These are phyloP conservation scores for Cenococcum geophilum DNA, from an alignment of 495 filamentous ascomycete genomes.

Conservation along the genomic window DNA sequence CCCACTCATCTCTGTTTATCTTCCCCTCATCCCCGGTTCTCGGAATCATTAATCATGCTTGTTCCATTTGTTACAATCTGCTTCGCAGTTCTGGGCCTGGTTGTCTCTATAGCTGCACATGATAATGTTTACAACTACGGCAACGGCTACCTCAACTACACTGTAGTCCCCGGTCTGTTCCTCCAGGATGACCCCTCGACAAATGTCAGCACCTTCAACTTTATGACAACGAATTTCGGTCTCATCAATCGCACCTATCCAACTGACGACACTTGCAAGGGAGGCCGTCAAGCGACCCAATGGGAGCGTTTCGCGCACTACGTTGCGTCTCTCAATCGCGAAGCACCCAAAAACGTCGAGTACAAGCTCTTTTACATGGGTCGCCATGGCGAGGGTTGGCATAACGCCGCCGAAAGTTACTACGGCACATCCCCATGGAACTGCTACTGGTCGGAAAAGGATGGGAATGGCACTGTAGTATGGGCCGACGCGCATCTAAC, in stretches of 20 bases:
- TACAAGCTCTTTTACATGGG: constrained; percentile 36
- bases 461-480: constrained; percentile 58
- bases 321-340: constrained; percentile 21
- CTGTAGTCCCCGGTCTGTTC: constrained; percentile 63
- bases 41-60: neutral
- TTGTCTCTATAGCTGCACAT: neutral
- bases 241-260: constrained; percentile 30
- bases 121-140: constrained; percentile 45
- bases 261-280: constrained; percentile 20
- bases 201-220: constrained; percentile 59
- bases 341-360: constrained; percentile 14
- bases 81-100: neutral
- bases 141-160: constrained; percentile 52
- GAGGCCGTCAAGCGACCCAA: constrained; percentile 23
- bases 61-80: neutral
- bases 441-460: constrained; percentile 67
- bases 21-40: neutral
- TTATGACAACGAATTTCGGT: constrained; percentile 31
- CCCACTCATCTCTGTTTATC: neutral
- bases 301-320: constrained; percentile 36
- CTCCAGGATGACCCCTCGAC: constrained; percentile 61
- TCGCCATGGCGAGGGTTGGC: constrained; percentile 39
- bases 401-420: constrained; percentile 36
- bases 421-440: constrained; percentile 39
- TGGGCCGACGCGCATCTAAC: constrained; percentile 72